Conservation (phyloP, 176 grass and related monocot genomes). For the Phyllostachys edulis region DNA sequence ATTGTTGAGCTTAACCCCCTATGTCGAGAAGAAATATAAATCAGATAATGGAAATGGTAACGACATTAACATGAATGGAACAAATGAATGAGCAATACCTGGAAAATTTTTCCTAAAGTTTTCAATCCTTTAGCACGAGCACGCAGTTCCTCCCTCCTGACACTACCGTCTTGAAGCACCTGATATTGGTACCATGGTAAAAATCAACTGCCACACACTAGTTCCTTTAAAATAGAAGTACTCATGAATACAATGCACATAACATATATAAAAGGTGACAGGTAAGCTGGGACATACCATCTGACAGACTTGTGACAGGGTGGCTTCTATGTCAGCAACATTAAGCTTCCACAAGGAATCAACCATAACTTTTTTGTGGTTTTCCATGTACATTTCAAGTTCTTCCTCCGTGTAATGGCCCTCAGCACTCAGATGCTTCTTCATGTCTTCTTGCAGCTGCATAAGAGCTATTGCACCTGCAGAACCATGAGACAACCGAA, state of each 20-base stretch:
- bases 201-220: constrained; percentile 6
- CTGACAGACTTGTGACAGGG: constrained; percentile 88
- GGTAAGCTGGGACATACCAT: constrained; percentile 62
- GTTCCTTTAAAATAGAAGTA: constrained; percentile 10
- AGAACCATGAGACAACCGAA: constrained; percentile 30
- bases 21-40: constrained; percentile 24
- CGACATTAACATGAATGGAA: constrained; percentile 1
- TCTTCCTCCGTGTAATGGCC: constrained; percentile 76
- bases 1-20: constrained; percentile 68
- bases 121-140: constrained; percentile 92
- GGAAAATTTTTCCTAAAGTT: constrained; percentile 90
- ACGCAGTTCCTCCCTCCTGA: constrained; percentile 76
- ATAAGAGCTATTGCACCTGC: constrained; percentile 92
- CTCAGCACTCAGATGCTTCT: constrained; percentile 76
- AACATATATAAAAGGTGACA: constrained; percentile 18
- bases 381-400: constrained; percentile 79
- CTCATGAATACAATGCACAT: background rate
- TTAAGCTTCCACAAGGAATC: constrained; percentile 99
- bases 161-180: constrained; percentile 81
- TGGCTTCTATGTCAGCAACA: constrained; percentile 97
- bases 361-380: constrained; percentile 86
- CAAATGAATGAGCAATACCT: constrained; percentile 51
- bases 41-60: constrained; percentile 33
- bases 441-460: constrained; percentile 91
- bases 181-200: constrained; percentile 35